A percentile compares a stretch with the other conserved stretches of the same genome.
Conservation (phyloP, 768 basidiomycete genomes). For the Russula ochroleuca region DNA sequence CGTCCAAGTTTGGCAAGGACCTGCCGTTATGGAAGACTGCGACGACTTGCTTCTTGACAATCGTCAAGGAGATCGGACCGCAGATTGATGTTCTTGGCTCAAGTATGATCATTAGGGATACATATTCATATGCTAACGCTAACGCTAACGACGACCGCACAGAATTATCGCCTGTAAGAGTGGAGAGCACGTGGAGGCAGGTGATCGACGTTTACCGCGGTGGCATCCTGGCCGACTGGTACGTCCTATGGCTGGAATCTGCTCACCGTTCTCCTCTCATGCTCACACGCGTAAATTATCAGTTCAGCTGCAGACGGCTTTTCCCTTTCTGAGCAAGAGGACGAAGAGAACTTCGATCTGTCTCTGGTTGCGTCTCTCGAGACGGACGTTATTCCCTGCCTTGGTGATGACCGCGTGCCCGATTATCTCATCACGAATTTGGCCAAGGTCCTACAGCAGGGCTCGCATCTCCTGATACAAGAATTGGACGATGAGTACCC, state of each 20-base stretch:
- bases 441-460: constrained; percentile 65
- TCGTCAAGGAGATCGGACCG: constrained; percentile 62
- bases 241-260: neutral
- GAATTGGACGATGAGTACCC: constrained; percentile 23
- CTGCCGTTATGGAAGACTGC: constrained; percentile 92
- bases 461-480: constrained; percentile 49
- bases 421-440: constrained; percentile 66
- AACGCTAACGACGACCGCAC: constrained; percentile 5
- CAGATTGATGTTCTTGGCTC: constrained; percentile 49
- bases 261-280: neutral
- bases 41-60: constrained; percentile 68
- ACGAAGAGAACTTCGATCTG: constrained; percentile 82
- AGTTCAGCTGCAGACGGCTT: constrained; percentile 59
- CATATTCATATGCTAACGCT: constrained; percentile 20
- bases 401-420: constrained; percentile 65
- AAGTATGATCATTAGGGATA: constrained; percentile 35
- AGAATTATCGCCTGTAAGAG: constrained; percentile 58
- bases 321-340: constrained; percentile 59
- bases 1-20: constrained; percentile 86
- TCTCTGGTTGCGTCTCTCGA: constrained; percentile 75
- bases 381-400: constrained; percentile 70
- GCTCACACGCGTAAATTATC: neutral
- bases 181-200: constrained; percentile 84
- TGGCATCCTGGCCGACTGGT: constrained; percentile 84
- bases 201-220: constrained; percentile 77